phyloP scores from a whole-genome alignment of 2,329 filamentous ascomycete genomes.

The Claviceps purpurea region DNA sequence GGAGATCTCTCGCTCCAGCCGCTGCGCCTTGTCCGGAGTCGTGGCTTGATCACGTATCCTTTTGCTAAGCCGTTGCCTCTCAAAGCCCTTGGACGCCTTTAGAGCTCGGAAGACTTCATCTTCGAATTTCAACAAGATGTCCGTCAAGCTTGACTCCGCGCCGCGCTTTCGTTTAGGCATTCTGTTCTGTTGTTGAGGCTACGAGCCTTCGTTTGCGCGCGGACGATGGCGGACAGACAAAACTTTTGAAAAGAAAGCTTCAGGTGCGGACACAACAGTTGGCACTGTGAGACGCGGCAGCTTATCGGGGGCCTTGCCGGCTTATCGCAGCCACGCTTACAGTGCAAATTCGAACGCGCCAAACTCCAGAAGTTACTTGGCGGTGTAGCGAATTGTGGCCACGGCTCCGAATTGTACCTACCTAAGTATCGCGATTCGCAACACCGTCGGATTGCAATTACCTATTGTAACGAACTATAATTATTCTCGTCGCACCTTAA shows the following conservation, averaged over 20 bases:
- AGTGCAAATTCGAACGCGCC: background rate
- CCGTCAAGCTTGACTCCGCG: slow-evolving; percentile 29
- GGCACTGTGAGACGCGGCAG: background rate
- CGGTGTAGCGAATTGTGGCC: too few species aligned
- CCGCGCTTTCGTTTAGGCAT: slow-evolving; percentile 48
- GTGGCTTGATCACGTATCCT: slow-evolving; percentile 34
- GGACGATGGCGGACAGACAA: background rate
- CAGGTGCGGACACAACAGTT: background rate
- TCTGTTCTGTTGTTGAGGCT: slow-evolving; percentile 1
- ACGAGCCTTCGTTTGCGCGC: background rate
- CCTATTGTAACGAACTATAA: too few species aligned
- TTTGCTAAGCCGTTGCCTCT: slow-evolving; percentile 62
- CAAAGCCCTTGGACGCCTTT: slow-evolving; percentile 61
- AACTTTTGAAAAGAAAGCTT: background rate
- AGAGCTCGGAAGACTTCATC: slow-evolving; percentile 53
- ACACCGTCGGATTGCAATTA: too few species aligned
- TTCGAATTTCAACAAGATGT: slow-evolving; percentile 39
- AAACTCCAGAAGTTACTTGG: background rate
- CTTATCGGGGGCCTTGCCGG: too few species aligned
- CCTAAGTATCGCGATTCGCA: too few species aligned
- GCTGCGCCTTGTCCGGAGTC: slow-evolving; percentile 35
- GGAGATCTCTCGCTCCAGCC: slow-evolving; percentile 48
- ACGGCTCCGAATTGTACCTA: too few species aligned
- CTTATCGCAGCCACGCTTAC: background rate
- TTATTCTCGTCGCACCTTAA: too few species aligned